These are phyloP conservation scores for Ocimum tenuiflorum DNA, from an alignment of 257 asterid genomes.

Conservation along the genomic window DNA sequence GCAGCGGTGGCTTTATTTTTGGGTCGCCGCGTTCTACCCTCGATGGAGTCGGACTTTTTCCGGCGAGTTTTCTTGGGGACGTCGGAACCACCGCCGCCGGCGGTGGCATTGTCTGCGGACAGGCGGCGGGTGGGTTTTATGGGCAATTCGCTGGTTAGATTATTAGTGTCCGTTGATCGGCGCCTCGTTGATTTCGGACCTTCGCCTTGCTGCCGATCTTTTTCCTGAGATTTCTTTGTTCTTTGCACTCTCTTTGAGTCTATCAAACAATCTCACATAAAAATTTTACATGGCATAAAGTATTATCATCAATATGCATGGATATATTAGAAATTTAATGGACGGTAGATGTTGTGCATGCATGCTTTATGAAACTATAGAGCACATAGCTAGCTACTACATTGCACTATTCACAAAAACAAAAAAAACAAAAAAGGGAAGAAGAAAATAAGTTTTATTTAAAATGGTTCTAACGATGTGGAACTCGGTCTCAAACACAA, in stretches of 20 bases:
- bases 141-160: slow-evolving; percentile 3
- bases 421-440: no score
- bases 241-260: slow-evolving; percentile 39
- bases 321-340: no score
- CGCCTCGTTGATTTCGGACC: slow-evolving; percentile 47
- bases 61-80: slow-evolving; percentile 38
- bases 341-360: no score
- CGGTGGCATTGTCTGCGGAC: slow-evolving; percentile 17
- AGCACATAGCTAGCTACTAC: no score
- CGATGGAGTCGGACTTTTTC: slow-evolving; percentile 41
- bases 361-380: no score
- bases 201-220: slow-evolving; percentile 22
- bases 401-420: no score
- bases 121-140: slow-evolving; percentile 10
- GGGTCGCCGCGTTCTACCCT: slow-evolving; percentile 23
- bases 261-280: slow-evolving; percentile 16
- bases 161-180: slow-evolving; percentile 20
- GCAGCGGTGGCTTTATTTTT: slow-evolving; percentile 20
- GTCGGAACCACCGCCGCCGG: slow-evolving; percentile 37
- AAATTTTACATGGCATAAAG: no score
- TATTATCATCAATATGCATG: no score
- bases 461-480: no score
- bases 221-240: slow-evolving; percentile 23
- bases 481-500: no score
- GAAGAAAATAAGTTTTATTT: no score